Evolutionary conservation across 2,329 filamentous ascomycete species (phyloP), one percentile per base, ranked within the genome.

Genomic region (Apiospora sp.): DNA sequence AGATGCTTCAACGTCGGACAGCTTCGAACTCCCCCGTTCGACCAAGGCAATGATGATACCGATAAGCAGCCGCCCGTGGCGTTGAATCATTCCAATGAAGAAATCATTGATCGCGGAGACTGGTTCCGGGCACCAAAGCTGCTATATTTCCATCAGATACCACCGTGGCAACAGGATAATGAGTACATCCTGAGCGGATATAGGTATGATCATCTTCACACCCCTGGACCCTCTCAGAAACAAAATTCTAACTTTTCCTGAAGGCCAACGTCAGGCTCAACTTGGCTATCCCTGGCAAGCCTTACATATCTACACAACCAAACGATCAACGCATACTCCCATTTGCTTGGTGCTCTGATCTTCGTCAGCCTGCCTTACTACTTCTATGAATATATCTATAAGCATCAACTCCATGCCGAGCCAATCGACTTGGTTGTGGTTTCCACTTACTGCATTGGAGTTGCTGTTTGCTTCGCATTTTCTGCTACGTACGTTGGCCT

Each of bases 361-460:
- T 72, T 72, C 44, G 22, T 67, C 68, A 24, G 24, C 10, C 44
- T 72, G 41, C 71, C 68, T 12, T 19, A 71, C n/a, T 71, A 71
- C 34, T 70, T 72, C 27, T 43, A 70, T 3, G n/a, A 51, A 24
- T 8, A 46, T 51, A 24, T 64, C 7, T 70, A 71, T 54, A 48
- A 49, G 34, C 13, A 19, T n/a, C 68, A 72, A 22, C 49, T 30
- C 13, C 22, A 58, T 37, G 19, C 22, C 14, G 51, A 72, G 10
- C 19, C 22, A 37, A 24, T 34, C n/a, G 75, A 76, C 58, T 13
- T 72, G 30, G 24, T 72, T n/a, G 73, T 75, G 3, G 54, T 75
- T 4, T 68, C 70, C 34, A 75, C 72, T 27, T 76, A 75, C 69
- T 73, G 46, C 49, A 19, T 61, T 4, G 75, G 75, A 3, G 75